A percentile compares a stretch with the other conserved stretches of the same genome.
phyloP scores from a whole-genome alignment of 768 basidiomycete genomes.

The Russula foetens region DNA sequence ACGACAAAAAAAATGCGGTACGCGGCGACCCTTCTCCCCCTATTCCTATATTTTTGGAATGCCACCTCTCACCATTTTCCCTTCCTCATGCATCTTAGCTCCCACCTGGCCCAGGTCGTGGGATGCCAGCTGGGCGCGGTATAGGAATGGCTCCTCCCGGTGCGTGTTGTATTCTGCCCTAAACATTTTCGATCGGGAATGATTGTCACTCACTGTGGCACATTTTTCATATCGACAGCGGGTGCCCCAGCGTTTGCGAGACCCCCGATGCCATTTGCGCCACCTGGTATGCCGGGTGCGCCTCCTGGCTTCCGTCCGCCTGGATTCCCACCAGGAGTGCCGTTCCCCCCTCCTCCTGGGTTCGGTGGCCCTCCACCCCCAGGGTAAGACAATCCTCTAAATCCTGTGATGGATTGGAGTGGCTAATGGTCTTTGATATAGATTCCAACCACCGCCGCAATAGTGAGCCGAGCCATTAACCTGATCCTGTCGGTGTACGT shows the following conservation, averaged over 20 bases:
- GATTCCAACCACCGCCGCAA: constrained; percentile 45
- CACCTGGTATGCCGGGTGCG: constrained; percentile 78
- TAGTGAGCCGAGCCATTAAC: constrained; percentile 19
- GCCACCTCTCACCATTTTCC: constrained; percentile 18
- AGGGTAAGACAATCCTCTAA: constrained; percentile 49
- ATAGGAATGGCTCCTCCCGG: constrained; percentile 93
- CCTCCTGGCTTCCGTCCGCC: constrained; percentile 83
- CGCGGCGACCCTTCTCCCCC: constrained; percentile 24
- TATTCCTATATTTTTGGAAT: neutral
- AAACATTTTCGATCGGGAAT: constrained; percentile 5
- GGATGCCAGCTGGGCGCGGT: constrained; percentile 93
- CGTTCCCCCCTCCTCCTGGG: constrained; percentile 74
- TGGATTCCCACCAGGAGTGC: constrained; percentile 75
- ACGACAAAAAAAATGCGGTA: constrained; percentile 79
- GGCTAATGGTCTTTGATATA: constrained; percentile 19
- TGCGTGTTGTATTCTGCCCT: constrained; percentile 31
- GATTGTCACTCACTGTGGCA: constrained; percentile 15
- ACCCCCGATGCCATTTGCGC: constrained; percentile 57
- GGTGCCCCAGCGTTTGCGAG: constrained; percentile 53
- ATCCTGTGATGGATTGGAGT: neutral
- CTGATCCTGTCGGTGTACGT: neutral
- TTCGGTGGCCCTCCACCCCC: constrained; percentile 73
- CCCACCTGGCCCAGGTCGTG: constrained; percentile 84
- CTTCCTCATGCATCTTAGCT: constrained; percentile 40
- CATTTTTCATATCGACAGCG: constrained; percentile 32